phyloP scores from a whole-genome alignment of 2,329 filamentous ascomycete genomes.

The Plectosphaerella sp. region DNA sequence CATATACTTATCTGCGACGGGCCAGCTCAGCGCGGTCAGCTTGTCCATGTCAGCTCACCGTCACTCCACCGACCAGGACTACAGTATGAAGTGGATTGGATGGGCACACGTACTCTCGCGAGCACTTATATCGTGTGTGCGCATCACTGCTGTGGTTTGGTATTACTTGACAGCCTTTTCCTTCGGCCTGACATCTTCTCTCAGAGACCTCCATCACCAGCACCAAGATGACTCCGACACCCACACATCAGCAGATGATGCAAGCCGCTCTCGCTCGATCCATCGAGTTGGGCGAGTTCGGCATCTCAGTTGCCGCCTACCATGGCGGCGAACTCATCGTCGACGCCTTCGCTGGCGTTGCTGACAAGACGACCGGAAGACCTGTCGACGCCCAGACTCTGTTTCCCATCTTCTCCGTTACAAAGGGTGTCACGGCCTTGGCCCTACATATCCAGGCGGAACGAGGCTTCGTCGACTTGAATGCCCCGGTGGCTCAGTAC shows the following conservation, averaged over 20 bases:
- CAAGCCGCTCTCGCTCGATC: background rate
- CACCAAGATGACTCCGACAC: background rate
- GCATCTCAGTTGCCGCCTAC: background rate
- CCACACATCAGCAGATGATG: background rate
- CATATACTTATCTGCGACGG: too few relatives aligned
- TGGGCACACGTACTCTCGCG: too few relatives aligned
- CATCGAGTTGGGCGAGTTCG: background rate
- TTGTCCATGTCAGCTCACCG: too few relatives aligned
- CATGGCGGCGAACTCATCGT: background rate
- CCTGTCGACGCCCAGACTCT: slow-evolving; percentile 26
- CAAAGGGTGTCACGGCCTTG: slow-evolving; percentile 31
- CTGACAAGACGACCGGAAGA: background rate
- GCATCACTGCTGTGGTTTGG: too few relatives aligned
- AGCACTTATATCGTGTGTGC: too few relatives aligned
- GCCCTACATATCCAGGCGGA: slow-evolving; percentile 35
- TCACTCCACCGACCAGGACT: too few relatives aligned
- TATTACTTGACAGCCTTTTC: too few relatives aligned
- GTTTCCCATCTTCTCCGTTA: slow-evolving; percentile 31
- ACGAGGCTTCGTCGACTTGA: slow-evolving; percentile 26
- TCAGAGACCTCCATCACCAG: too few relatives aligned
- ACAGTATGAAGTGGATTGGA: too few relatives aligned
- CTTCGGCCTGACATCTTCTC: too few relatives aligned
- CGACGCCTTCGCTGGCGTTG: background rate
- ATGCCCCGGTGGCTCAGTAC: slow-evolving; percentile 27
- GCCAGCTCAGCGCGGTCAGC: too few relatives aligned